Evolutionary conservation across 805 yeast species (phyloP).

Genomic region (Ascoidea rubescens): DNA sequence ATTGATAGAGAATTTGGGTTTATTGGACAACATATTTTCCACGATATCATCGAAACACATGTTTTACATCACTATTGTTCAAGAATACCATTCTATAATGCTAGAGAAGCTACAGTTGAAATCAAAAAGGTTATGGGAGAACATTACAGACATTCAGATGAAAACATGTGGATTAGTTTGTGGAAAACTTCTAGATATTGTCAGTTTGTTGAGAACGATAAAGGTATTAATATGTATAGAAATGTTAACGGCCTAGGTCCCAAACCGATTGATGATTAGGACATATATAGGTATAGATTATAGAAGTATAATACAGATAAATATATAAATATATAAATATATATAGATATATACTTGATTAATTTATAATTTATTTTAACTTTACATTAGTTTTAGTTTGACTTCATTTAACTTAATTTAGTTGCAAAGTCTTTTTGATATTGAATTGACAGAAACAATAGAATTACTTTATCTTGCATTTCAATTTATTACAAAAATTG

Average conservation of each 20-base stretch:
- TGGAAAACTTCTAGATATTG: constrained; percentile 51
- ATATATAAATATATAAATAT: too few relatives aligned
- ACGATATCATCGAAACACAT: constrained; percentile 45
- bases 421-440: too few relatives aligned
- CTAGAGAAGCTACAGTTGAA: constrained; percentile 37
- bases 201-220: constrained; percentile 57
- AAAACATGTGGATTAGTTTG: constrained; percentile 41
- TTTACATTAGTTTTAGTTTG: too few relatives aligned
- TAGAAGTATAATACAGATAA: too few relatives aligned
- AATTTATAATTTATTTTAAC: too few relatives aligned
- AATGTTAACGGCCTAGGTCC: constrained; percentile 34
- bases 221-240: constrained; percentile 56
- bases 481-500: too few relatives aligned
- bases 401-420: too few relatives aligned
- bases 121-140: constrained; percentile 38
- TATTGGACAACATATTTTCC: constrained; percentile 41
- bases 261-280: too few relatives aligned
- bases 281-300: too few relatives aligned
- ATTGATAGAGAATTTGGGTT: constrained; percentile 50
- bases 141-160: constrained; percentile 34
- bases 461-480: too few relatives aligned
- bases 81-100: constrained; percentile 42
- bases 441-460: too few relatives aligned
- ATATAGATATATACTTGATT: too few relatives aligned
- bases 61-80: constrained; percentile 43